phyloP scores from a whole-genome alignment of 192 early-diverging fungal genomes.

The Linnemannia zychae region DNA sequence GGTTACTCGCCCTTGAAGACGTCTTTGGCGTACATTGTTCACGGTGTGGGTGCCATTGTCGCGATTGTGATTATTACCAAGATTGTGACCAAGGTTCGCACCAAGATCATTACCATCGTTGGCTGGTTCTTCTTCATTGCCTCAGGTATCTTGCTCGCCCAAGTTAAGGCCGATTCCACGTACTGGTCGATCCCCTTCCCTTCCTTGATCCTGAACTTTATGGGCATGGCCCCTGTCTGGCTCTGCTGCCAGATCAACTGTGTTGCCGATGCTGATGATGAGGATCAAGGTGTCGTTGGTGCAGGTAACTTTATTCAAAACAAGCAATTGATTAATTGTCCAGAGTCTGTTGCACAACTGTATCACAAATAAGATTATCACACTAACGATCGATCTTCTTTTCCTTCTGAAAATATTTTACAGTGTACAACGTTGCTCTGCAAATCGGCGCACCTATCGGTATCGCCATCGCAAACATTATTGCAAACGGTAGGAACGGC shows the following conservation, averaged over 20 bases:
- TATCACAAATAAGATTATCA: neutral
- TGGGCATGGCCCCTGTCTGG: slow-evolving; percentile 35
- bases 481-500: slow-evolving; percentile 33
- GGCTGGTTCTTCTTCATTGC: slow-evolving; percentile 35
- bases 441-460: slow-evolving; percentile 54
- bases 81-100: slow-evolving; percentile 19
- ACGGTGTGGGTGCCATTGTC: slow-evolving; percentile 25
- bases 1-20: slow-evolving; percentile 18
- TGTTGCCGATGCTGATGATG: slow-evolving; percentile 29
- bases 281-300: slow-evolving; percentile 38
- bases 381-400: neutral
- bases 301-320: neutral
- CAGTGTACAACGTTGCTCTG: slow-evolving; percentile 40
- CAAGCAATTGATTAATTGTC: neutral
- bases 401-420: neutral
- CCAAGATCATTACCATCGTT: slow-evolving; percentile 23
- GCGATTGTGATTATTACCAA: slow-evolving; percentile 3
- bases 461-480: slow-evolving; percentile 47
- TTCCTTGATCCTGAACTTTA: slow-evolving; percentile 22
- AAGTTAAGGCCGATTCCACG: slow-evolving; percentile 15
- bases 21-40: slow-evolving; percentile 16
- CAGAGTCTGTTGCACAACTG: neutral
- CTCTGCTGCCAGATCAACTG: slow-evolving; percentile 29
- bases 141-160: slow-evolving; percentile 16
- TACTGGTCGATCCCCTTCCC: slow-evolving; percentile 35